Conservation (phyloP, 106 monocot genomes). For the Dioscorea zingiberensis region DNA sequence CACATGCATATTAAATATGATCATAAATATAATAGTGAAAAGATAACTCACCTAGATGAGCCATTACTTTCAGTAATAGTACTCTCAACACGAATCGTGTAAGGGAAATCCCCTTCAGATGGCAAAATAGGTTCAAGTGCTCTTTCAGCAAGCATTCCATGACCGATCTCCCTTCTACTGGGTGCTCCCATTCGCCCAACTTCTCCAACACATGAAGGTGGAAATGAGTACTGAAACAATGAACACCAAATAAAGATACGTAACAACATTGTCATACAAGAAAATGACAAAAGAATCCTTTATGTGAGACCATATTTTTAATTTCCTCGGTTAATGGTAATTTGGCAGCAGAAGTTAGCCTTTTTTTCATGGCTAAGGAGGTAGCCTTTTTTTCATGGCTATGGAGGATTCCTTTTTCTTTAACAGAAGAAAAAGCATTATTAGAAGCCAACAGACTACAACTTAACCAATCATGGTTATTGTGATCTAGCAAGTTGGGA, state of each 20-base stretch:
- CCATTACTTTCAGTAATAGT: slow-evolving; percentile 99
- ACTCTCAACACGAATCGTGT: slow-evolving; percentile 96
- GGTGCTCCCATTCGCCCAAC: slow-evolving; percentile 91
- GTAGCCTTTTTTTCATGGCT: no score
- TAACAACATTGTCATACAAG: no score
- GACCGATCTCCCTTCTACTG: slow-evolving; percentile 89
- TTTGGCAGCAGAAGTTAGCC: no score
- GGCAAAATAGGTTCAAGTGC: slow-evolving; percentile 92
- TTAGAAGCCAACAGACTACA: no score
- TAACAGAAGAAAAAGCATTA: no score
- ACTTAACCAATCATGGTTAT: no score
- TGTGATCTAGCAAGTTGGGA: no score
- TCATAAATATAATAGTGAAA: not conserved
- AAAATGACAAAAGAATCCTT: no score
- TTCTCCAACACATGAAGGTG: slow-evolving; percentile 96
- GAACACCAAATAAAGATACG: not conserved
- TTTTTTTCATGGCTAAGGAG: no score
- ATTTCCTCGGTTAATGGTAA: no score
- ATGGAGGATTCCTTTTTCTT: no score
- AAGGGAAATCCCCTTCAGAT: slow-evolving; percentile 86
- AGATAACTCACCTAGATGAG: slow-evolving; percentile 70
- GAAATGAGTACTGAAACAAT: slow-evolving; percentile 85
- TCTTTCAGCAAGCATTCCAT: slow-evolving; percentile 97
- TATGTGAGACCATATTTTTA: no score
- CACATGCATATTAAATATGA: not conserved